A percentile compares a stretch with the other conserved stretches of the same genome.
phyloP scores from a whole-genome alignment of 2,329 filamentous ascomycete genomes.

The Grosmannia huntii region DNA sequence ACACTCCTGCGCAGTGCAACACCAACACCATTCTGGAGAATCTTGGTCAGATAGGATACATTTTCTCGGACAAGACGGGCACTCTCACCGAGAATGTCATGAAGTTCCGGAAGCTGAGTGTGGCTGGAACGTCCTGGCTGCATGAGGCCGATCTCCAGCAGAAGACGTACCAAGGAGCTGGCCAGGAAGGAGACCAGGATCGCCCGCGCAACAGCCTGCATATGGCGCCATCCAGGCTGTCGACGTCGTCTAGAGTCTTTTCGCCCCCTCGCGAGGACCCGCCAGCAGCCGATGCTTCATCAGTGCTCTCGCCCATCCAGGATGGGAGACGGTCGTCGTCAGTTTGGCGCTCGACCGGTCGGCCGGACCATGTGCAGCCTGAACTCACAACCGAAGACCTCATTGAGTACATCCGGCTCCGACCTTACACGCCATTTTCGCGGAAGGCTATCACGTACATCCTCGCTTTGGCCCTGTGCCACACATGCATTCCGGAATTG shows the following conservation, averaged over 20 bases:
- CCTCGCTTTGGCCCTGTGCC: conserved; percentile 73
- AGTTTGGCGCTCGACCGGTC: conserved; percentile 34
- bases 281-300: not conserved
- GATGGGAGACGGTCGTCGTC: conserved; percentile 31
- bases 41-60: conserved; percentile 75
- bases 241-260: not conserved
- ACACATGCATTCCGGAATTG: conserved; percentile 78
- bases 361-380: conserved; percentile 37
- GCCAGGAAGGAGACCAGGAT: not conserved
- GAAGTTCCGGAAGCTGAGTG: conserved; percentile 86
- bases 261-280: not conserved
- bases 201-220: conserved; percentile 3
- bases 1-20: conserved; percentile 79
- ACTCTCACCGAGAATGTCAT: conserved; percentile 91
- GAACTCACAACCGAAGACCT: conserved; percentile 59
- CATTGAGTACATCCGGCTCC: conserved; percentile 61
- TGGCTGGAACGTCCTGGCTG: conserved; percentile 80
- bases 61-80: conserved; percentile 91
- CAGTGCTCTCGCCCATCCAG: conserved; percentile 2
- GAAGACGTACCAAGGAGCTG: not conserved
- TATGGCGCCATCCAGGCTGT: not conserved
- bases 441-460: conserved; percentile 72
- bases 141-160: conserved; percentile 58
- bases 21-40: conserved; percentile 95
- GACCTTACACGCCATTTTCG: conserved; percentile 66